Conservation (phyloP, 257 asterid species). For the Capsicum baccatum region DNA sequence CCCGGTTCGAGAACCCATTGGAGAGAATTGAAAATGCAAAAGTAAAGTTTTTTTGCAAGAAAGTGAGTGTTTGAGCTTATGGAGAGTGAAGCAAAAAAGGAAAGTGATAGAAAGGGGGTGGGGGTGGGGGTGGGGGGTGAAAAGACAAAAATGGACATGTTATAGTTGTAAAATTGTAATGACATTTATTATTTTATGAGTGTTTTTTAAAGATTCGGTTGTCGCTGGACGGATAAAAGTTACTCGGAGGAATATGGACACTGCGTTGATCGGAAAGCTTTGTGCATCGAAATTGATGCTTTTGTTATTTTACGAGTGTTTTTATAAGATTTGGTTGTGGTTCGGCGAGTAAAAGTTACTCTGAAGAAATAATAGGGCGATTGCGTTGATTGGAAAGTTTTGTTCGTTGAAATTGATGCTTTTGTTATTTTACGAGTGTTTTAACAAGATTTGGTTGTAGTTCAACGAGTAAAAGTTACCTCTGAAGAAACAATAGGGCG, state of each 20-base stretch:
- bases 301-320: too few relatives aligned
- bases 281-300: too few relatives aligned
- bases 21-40: slow-evolving; percentile 5
- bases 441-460: too few relatives aligned
- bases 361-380: too few relatives aligned
- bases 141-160: slow-evolving; percentile 13
- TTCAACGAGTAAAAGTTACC: too few relatives aligned
- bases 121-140: not conserved
- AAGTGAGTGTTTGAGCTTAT: not conserved
- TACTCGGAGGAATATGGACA: not conserved
- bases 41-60: not conserved
- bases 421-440: too few relatives aligned
- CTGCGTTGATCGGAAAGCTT: not conserved
- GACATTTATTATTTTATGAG: not conserved
- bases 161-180: not conserved
- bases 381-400: too few relatives aligned
- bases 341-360: too few relatives aligned
- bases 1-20: slow-evolving; percentile 78
- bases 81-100: slow-evolving; percentile 15
- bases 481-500: too few relatives aligned
- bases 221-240: not conserved
- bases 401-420: too few relatives aligned
- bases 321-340: too few relatives aligned
- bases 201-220: not conserved
- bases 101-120: not conserved